These are phyloP conservation scores for Pestalotiopsis sp. DNA, from an alignment of 2,329 filamentous ascomycete genomes.

Conservation along the genomic window DNA sequence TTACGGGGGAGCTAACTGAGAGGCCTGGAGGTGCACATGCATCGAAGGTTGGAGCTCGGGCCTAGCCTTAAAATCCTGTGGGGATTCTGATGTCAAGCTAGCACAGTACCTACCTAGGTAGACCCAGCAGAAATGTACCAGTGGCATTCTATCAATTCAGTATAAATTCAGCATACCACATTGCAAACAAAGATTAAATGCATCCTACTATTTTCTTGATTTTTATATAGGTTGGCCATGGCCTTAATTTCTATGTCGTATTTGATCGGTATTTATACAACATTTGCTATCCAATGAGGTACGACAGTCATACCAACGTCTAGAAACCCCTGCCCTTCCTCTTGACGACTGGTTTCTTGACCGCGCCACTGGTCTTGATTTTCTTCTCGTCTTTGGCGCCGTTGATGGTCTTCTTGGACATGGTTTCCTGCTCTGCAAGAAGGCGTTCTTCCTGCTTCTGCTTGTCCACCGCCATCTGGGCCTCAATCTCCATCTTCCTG, in stretches of 20 bases:
- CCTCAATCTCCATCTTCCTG: constrained; percentile 87
- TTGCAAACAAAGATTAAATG: no score
- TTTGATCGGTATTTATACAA: neutral
- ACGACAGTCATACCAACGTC: neutral
- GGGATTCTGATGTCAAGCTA: neutral
- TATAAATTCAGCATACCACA: no score
- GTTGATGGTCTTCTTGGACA: constrained; percentile 33
- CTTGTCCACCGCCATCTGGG: constrained; percentile 88
- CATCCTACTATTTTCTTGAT: no score
- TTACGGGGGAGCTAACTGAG: neutral
- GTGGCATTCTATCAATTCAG: neutral
- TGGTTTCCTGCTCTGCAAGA: constrained; percentile 50
- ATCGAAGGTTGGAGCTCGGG: constrained; percentile 1
- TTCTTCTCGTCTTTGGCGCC: constrained; percentile 35
- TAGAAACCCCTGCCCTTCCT: constrained; percentile 57
- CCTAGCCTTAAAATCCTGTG: neutral
- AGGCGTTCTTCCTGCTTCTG: constrained; percentile 63
- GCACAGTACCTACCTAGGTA: neutral
- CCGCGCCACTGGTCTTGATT: constrained; percentile 62
- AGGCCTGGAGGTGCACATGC: no score
- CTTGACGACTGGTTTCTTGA: constrained; percentile 63
- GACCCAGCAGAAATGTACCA: neutral
- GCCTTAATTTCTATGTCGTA: neutral
- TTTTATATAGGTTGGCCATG: no score
- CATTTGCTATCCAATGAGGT: neutral